Base-by-base conservation (phyloP, 768 basidiomycete species). In the Rubroboletus pulcherrimus region DNA sequence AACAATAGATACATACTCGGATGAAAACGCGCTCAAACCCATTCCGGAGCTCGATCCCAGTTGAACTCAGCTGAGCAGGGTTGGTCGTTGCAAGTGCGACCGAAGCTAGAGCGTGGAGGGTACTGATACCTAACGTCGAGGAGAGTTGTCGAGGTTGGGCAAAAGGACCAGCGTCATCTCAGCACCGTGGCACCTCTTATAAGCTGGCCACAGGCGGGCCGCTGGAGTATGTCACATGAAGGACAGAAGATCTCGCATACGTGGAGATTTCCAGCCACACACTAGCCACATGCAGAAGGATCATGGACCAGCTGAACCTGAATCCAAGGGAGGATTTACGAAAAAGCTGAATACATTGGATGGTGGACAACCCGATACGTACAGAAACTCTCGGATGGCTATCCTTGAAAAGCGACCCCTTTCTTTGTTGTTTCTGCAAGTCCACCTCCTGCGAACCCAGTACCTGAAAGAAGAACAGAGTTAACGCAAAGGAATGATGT, bases 401-500 rank as follows among this genome's bases (percentile, higher is more conserved):
- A 93, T 41, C 91, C 92, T 67, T 95, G 92, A 76, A 98, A 96
- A 0, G 92, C 87, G 12, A 92, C 74, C 2, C 92, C 93, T 30
- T 76, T 77, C 68, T 82, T 87, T 37, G 82, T 85, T 0, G 89
- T 88, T 73, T 96, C 92, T n/a, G 93, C 92, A 61, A 93, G 72
- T 7, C 95, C 95, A n/a, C 95, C 94, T 51, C 91, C 89, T 8
- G 95, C 93, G 66, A 91, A 98, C 0, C 95, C 94, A 10, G 95
- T 98, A 26, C 92, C 91, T 93, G 53, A 30, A 47, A 38, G 42
- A 46, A 43, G 21, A 43, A 34, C 15, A 26, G 52, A 19, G 49
- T 66, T 24, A 59, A 43, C 14, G 26, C 17, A 38, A 39, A 43
- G 5, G 24, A 35, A 50, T 21, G 26, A 29, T 5, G 11, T 11